A percentile compares a stretch with the other conserved stretches of the same genome.
phyloP scores from a whole-genome alignment of 1,139 yeast genomes.

The Yamadazyma buinensis region DNA sequence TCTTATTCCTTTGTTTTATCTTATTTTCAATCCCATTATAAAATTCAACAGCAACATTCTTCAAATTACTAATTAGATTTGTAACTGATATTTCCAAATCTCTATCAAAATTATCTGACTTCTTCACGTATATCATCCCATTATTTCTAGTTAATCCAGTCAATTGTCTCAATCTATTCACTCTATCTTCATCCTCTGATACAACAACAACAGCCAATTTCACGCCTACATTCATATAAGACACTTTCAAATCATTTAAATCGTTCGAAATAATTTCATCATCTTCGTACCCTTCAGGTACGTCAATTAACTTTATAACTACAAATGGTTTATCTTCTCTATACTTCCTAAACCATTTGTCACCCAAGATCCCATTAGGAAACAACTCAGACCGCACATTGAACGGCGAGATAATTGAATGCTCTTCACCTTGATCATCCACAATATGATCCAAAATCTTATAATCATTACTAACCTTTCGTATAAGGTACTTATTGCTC shows the following conservation, averaged over 20 bases:
- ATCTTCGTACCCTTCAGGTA: constrained; percentile 9
- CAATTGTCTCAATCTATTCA: constrained; percentile 23
- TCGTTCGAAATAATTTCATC: constrained; percentile 17
- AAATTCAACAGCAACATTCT: constrained; percentile 29
- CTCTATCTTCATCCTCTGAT: constrained; percentile 16
- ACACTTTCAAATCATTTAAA: constrained; percentile 17
- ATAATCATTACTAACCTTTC: constrained; percentile 9
- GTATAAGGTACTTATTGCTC: constrained; percentile 29
- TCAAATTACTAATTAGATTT: constrained; percentile 28
- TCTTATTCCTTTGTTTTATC: constrained; percentile 33
- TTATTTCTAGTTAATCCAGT: constrained; percentile 29
- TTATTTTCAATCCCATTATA: constrained; percentile 29
- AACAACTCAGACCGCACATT: constrained; percentile 32
- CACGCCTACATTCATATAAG: constrained; percentile 17
- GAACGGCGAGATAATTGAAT: constrained; percentile 37
- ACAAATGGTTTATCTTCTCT: constrained; percentile 31
- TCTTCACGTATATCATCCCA: constrained; percentile 24
- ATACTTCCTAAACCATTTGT: constrained; percentile 37
- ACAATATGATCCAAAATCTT: too few relatives aligned
- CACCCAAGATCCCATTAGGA: constrained; percentile 41
- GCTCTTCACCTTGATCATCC: constrained; percentile 13
- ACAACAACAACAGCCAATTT: constrained; percentile 29
- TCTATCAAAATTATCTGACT: constrained; percentile 13
- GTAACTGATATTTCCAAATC: constrained; percentile 30
- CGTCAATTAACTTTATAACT: constrained; percentile 19